Conservation (phyloP, 2,329 filamentous ascomycete genomes). For the Xylaria sp. region DNA sequence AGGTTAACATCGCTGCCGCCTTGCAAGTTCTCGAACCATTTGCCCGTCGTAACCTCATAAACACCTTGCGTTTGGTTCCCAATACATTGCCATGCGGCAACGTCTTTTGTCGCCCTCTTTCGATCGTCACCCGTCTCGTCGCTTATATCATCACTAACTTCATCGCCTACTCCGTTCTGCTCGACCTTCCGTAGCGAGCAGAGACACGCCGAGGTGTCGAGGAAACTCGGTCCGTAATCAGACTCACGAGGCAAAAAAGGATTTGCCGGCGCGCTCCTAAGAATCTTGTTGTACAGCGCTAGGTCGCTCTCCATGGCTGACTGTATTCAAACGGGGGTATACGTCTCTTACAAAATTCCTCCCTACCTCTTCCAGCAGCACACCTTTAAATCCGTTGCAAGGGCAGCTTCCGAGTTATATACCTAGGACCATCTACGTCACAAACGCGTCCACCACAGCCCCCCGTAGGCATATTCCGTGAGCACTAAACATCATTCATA, state of each 20-base stretch:
- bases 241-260: conserved; percentile 45
- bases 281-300: not conserved
- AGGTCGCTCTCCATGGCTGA: conserved; percentile 13
- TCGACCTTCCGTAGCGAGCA: conserved; percentile 35
- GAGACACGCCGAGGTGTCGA: conserved; percentile 48
- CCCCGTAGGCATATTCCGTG: no score
- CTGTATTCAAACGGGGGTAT: not conserved
- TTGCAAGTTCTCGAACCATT: conserved; percentile 48
- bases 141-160: no score
- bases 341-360: not conserved
- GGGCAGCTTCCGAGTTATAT: not conserved
- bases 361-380: not conserved
- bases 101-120: not conserved
- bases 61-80: conserved; percentile 50
- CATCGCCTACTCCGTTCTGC: not conserved
- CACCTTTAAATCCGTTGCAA: not conserved
- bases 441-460: not conserved
- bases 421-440: not conserved
- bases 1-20: conserved; percentile 33
- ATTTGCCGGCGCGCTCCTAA: conserved; percentile 42
- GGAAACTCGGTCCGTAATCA: conserved; percentile 45
- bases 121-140: no score
- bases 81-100: conserved; percentile 49
- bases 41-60: conserved; percentile 46
- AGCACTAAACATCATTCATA: no score